Evolutionary conservation across 1,139 yeast genomes (phyloP), one percentile per base, ranked within the genome.

Genomic region (Yamadazyma blattariae): DNA sequence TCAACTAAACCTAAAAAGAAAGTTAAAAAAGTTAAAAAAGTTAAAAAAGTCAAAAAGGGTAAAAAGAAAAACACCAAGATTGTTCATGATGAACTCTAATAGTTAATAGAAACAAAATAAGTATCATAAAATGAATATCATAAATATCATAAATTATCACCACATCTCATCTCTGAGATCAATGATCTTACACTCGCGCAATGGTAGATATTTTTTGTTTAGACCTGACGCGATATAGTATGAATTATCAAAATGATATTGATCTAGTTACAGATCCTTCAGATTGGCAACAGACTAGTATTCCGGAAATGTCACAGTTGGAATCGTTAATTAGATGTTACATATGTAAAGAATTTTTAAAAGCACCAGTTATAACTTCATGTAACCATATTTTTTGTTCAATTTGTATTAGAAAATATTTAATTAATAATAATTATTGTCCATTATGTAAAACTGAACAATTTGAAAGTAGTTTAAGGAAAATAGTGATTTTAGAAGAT

Each of bases 301-400:
- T 82, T 5, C 89, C 95, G 6, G 61, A 57, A 18, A 54, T 89
- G 9, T 51, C 71, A 2, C 80, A 74, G 33, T 60, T 90, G 6
- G 97, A 90, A 45, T 68, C 85, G 2, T 65, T 83, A 13, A 67
- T 89, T 38, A 58, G 96, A 51, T 92, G 98, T 52, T 89, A 83
- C 48, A 84, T 92, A n/a, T 92, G 98, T 56, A 88, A 90, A 52
- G 97, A 89, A 41, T 78, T 83, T 45, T 67, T 86, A 41, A 71
- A 64, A 30, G 90, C 94, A 0, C 97, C 98, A 1, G 89, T 88
- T 36, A 64, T 85, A 29, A 86, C 97, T 1, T 73, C 82, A 6
- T 90, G 97, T 61, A 83, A 86, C 32, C 97, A 92, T 55, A 82
- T 94, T 0, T 92, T 89, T 54, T 92, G 98, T 56, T 88, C 96